Base-by-base conservation (phyloP, 2,329 filamentous ascomycete species). In the Botrytis squamosa region DNA sequence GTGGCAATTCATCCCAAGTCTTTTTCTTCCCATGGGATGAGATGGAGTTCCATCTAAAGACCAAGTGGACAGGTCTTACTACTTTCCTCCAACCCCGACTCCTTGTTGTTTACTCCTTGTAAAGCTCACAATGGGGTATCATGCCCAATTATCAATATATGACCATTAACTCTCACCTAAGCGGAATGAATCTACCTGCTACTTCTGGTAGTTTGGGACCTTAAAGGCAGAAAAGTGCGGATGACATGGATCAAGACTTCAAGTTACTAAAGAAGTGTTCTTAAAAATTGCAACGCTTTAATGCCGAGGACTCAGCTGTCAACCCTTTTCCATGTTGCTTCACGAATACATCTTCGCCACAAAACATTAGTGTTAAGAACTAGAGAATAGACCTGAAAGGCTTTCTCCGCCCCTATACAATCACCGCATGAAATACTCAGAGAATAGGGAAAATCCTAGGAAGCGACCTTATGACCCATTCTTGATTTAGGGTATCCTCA, bases 1-100 rank as follows among this genome's bases (percentile, higher is more conserved):
- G 42, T 69, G 64, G 36, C 22, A 18, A 65, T 69, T 69, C 64
- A 72, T 72, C 64, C 40, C 62, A 72, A 69, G 71, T 72, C 52
- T 38, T n/a, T 42, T 67, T 46, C 33, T 36, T 59, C n/a, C 68
- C 20, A 60, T 60, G 29, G 52, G 52, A 72, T 40, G 66, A 68
- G 38, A 65, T 72, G 55, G 71, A 62, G 40, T 72, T 33, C 52
- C 63, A 72, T 72, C 71, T 62, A 55, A 69, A 52, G n/a, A 42
- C 20, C 55, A 68, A 72, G 71, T 72, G 71, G 71, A 55, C 42
- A 62, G 40, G 25, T 62, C 64, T 69, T 40, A 62, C 64, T 62
- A 52, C 55, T 55, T 60, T 62, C 1, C 63, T 49, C 40, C 46
- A 25, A 33, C 71, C 57, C 52, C 42, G 25, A 52, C 42, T 52